A percentile compares a stretch with the other conserved stretches of the same genome.
Conservation (phyloP, 2,329 filamentous ascomycete genomes). For the Cadophora sp. region DNA sequence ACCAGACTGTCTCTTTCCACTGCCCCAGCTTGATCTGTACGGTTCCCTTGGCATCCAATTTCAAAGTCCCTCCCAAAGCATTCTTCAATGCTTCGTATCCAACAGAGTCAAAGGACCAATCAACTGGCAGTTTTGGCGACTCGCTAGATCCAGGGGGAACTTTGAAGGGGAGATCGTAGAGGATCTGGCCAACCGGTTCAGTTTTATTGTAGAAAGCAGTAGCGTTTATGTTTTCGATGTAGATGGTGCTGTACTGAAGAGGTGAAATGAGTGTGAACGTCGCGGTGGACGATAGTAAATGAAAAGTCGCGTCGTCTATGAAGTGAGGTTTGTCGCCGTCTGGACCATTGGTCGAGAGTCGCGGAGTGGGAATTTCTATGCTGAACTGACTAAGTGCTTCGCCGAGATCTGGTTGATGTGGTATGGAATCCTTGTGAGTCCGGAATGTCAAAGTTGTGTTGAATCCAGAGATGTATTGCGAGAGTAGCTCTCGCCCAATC, state of each 20-base stretch:
- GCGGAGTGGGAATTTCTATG: conserved; percentile 75
- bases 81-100: conserved; percentile 83
- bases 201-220: conserved; percentile 85
- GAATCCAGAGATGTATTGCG: conserved; percentile 84
- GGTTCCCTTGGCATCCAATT: conserved; percentile 78
- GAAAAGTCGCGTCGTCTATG: conserved; percentile 85
- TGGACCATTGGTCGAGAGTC: conserved; percentile 62
- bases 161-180: conserved; percentile 76
- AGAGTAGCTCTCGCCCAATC: conserved; percentile 76
- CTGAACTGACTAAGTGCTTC: conserved; percentile 74
- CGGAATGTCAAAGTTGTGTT: conserved; percentile 82
- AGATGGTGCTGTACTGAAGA: conserved; percentile 73
- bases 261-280: conserved; percentile 85
- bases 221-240: conserved; percentile 81
- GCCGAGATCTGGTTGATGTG: conserved; percentile 74
- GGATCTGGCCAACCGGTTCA: conserved; percentile 77
- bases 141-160: conserved; percentile 76
- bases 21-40: conserved; percentile 77
- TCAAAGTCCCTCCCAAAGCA: conserved; percentile 80
- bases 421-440: conserved; percentile 75
- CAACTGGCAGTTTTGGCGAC: conserved; percentile 81
- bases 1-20: conserved; percentile 78
- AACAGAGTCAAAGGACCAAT: conserved; percentile 77
- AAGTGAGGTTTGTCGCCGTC: conserved; percentile 64
- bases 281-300: conserved; percentile 85